Evolutionary conservation across 2,329 filamentous ascomycete genomes (phyloP).

Genomic region (Dactylellina sp.): DNA sequence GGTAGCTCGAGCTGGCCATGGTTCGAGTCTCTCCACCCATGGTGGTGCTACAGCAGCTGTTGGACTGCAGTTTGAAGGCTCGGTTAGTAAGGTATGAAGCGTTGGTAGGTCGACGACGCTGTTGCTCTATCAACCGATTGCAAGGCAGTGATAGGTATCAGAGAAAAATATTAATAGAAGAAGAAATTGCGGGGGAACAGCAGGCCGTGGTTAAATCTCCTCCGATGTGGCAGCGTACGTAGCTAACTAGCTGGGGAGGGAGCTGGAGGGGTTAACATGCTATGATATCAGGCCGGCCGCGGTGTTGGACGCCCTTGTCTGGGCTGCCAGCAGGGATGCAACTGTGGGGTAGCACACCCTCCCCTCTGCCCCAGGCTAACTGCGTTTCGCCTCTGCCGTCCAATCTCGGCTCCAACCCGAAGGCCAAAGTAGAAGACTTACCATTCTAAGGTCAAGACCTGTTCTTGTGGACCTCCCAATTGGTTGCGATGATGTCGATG

Average conservation of each 20-base stretch:
- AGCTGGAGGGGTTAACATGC: too few relatives aligned
- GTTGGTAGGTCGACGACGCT: background rate
- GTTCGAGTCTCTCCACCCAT: slow-evolving; percentile 68
- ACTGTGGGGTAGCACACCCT: slow-evolving; percentile 50
- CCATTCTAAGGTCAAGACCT: slow-evolving; percentile 27
- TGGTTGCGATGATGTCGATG: slow-evolving; percentile 34
- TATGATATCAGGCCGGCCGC: slow-evolving; percentile 30
- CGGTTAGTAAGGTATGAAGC: background rate
- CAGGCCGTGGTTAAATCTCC: slow-evolving; percentile 21
- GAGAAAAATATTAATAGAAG: too few relatives aligned
- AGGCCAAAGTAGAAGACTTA: slow-evolving; percentile 12
- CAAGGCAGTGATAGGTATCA: background rate
- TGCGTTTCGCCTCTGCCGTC: slow-evolving; percentile 24
- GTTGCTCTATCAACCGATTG: background rate
- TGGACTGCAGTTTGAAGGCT: slow-evolving; percentile 16
- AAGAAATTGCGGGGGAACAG: slow-evolving; percentile 15
- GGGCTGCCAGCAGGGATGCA: slow-evolving; percentile 27
- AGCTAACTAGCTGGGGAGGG: too few relatives aligned
- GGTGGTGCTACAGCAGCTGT: slow-evolving; percentile 32
- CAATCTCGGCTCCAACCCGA: slow-evolving; percentile 32
- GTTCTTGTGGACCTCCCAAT: slow-evolving; percentile 33
- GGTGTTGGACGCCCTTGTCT: slow-evolving; percentile 1
- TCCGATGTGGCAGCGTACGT: too few relatives aligned
- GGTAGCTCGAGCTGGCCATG: slow-evolving; percentile 56
- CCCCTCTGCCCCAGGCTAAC: slow-evolving; percentile 18